Base-by-base conservation (phyloP, 805 yeast genomes). In the Lipomyces chichibuensis region DNA sequence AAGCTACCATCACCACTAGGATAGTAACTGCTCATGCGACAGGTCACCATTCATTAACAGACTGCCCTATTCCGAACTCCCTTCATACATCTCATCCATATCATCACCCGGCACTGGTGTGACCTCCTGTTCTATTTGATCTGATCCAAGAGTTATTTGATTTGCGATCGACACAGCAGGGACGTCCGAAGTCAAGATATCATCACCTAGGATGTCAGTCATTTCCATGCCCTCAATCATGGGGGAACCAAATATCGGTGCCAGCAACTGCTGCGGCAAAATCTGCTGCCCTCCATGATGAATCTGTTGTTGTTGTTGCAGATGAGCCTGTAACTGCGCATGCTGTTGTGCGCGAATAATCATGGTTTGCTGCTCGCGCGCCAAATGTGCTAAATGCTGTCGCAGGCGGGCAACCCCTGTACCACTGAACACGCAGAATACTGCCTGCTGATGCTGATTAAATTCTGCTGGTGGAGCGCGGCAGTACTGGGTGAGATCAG, bases 381-480 rank as follows among this genome's bases (percentile, higher is more conserved):
- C 69, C 51, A 62, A 57, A 25, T 49, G 56, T 20, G 84, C 87
- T 58, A 94, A 82, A 75, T 89, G 88, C 53, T 85, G 87, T 69
- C 97, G 84, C 69, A 94, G 82, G 67, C 86, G 85, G 59, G 82
- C 84, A 20, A 95, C 97, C 8, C 98, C 98, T 67, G 85, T 86
- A 1, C 98, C 98, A 43, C 94, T 88, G 75, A 92, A 95, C 13
- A 94, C 99, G 80, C 98, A 94, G 75, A 95, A 94, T 59, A 90
- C 83, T 27, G 88, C 84, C 71, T 88, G 88, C 77, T 95, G 99
- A 74, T 89, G 89, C 64, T 88, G 91, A 62, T 88, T 92, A 77
- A 95, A 93, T 73, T 92, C 98, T 13, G 90, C 86, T 3, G 99
- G 98, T 1, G 98, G 95, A 8, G 88, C 90, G 35, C 98, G 88